Base-by-base conservation (phyloP, 2,329 filamentous ascomycete species). In the Elsinoe australis region DNA sequence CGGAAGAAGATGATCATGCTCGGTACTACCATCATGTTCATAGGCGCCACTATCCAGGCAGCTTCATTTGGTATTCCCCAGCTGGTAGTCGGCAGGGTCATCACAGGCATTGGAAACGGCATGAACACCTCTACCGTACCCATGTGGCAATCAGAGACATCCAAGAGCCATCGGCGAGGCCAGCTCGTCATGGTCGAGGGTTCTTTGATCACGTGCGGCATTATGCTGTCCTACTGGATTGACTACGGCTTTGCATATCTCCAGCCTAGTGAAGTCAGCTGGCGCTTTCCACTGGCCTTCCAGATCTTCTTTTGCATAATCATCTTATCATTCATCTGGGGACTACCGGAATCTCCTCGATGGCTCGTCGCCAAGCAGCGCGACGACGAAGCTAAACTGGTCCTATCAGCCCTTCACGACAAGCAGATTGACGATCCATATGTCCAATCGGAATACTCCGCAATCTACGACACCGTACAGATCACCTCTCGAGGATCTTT, bases 361-460 rank as follows among this genome's bases (percentile, higher is more conserved):
- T 77, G 75, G 73, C 65, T 80, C 5, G 71, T 79, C 19, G 59
- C 78, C 39, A 75, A 76, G 57, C 75, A 75, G 32, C 66, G 68
- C 10, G 72, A 77, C 52, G 69, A 76, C 15, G 70, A 75, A 53
- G 73, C 73, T 0, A 57, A 68, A 8, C 59, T 68, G 10, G 71
- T 76, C 2, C 58, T 76, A 24, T 62, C 59, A 2, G 71, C 70
- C n/a, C 60, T 76, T 3, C 64, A 68, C 49, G 69, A 76, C 46
- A 67, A 71, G 15, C 60, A 68, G 4, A 58, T 62, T 22, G 70
- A 73, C 15, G 67, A 73, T 42, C 58, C 62, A 15, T 66, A 65
- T 36, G 59, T 76, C 22, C 62, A 67, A 17, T 64, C 64, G 22
- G 72, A 76, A 49, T 74, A 73, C 54, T 59, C 64, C 2, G 70